phyloP scores from a whole-genome alignment of 805 yeast genomes.

The Saturnispora ahearnii region DNA sequence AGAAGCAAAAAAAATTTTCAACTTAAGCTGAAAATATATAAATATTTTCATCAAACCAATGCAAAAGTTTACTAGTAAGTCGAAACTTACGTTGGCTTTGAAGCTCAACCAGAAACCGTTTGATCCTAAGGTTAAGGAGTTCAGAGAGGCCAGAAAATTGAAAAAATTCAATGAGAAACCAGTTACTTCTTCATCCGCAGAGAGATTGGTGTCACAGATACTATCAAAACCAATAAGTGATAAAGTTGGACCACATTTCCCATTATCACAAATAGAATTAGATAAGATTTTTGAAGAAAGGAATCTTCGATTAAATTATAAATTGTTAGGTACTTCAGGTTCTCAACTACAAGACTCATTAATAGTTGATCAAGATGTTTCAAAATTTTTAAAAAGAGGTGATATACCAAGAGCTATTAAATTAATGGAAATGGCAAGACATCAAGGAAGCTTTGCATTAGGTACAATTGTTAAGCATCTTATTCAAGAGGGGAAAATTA shows the following conservation, averaged over 20 bases:
- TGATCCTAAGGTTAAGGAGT: conserved; percentile 5
- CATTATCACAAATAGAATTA: conserved; percentile 22
- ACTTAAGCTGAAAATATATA: neutral
- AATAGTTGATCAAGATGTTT: conserved; percentile 44
- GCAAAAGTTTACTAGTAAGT: conserved; percentile 3
- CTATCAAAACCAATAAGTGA: conserved; percentile 16
- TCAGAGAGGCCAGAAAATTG: conserved; percentile 3
- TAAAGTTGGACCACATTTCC: conserved; percentile 20
- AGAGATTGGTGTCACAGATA: conserved; percentile 15
- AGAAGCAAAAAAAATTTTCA: neutral
- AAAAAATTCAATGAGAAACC: conserved; percentile 19
- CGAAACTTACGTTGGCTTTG: conserved; percentile 3
- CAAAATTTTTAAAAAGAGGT: conserved; percentile 41
- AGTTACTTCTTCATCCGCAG: conserved; percentile 24
- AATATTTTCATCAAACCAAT: neutral
- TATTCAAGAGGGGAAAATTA: conserved; percentile 33
- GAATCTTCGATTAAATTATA: conserved; percentile 39
- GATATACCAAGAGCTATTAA: conserved; percentile 42
- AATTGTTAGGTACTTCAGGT: conserved; percentile 50
- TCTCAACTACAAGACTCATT: conserved; percentile 50
- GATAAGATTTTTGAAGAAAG: conserved; percentile 17
- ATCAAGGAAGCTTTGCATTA: conserved; percentile 50
- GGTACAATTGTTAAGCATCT: conserved; percentile 50
- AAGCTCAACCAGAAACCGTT: conserved; percentile 8
- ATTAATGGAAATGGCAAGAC: conserved; percentile 20